Conservation (phyloP, 257 asterid species). For the Solanum chiquidenum region DNA sequence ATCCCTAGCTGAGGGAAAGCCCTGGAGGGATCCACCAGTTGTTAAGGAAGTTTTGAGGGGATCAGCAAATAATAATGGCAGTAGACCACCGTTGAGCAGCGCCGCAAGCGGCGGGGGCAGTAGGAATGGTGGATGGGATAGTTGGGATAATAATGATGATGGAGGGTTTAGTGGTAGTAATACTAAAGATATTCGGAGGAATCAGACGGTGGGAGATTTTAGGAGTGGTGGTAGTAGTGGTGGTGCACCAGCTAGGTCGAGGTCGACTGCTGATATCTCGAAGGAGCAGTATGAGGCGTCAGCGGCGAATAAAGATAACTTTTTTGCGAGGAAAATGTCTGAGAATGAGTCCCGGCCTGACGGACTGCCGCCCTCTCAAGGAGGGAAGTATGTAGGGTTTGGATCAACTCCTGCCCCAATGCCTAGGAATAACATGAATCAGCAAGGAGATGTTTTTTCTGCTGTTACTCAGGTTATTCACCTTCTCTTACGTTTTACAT, state of each 20-base stretch:
- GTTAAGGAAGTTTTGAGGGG: constrained; percentile 36
- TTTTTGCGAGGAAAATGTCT: constrained; percentile 52
- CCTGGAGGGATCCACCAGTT: constrained; percentile 85
- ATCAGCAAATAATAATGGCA: constrained; percentile 1
- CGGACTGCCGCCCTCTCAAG: constrained; percentile 87
- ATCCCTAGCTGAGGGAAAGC: constrained; percentile 79
- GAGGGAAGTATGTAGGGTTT: constrained; percentile 90
- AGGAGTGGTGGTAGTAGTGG: constrained; percentile 48
- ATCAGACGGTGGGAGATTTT: constrained; percentile 70
- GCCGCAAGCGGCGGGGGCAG: constrained; percentile 25
- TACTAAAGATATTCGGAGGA: constrained; percentile 49
- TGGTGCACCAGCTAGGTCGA: constrained; percentile 53
- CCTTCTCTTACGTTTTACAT: not conserved
- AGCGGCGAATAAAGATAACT: constrained; percentile 66
- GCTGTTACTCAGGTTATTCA: constrained; percentile 55
- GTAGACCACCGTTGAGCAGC: constrained; percentile 54
- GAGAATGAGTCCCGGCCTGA: constrained; percentile 73
- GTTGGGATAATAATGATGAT: constrained; percentile 70
- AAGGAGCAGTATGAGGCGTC: constrained; percentile 63
- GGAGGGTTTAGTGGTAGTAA: constrained; percentile 23
- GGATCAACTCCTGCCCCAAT: constrained; percentile 58
- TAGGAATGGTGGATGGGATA: constrained; percentile 63
- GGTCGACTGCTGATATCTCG: constrained; percentile 52
- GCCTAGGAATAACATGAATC: constrained; percentile 14
- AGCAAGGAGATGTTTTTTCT: constrained; percentile 71